Base-by-base conservation (phyloP, 192 early-diverging fungal genomes). In the Coemansia sp. region DNA sequence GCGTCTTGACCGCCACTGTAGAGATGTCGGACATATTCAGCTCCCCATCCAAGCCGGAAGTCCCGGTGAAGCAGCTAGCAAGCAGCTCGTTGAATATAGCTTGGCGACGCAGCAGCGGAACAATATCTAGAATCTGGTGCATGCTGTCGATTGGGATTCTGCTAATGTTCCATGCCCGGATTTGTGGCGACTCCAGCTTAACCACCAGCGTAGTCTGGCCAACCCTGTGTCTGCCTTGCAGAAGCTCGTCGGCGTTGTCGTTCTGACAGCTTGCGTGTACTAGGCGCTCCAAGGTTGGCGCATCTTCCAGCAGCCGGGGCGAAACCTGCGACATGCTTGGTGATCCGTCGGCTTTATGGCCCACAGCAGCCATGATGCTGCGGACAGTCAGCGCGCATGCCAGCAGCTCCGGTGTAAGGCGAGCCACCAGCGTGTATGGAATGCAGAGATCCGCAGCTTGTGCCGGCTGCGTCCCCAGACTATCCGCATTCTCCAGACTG, bases 331-430 rank as follows among this genome's bases (percentile, higher is more conserved):
- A 26, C 6, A 17, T 30, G 10, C 45, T 32, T 6, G 56, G 15
- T 15, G 48, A 8, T 20, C 16, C 28, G 9, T 41, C 56, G 0
- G 47, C 39, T 9, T 41, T 6, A 10, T 44, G 41, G 0, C 46
- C 66, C 4, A 47, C 45, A 15, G 56, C 40, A 4, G 52, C 34
- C 67, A 76, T 70, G 11, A 71, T 56, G 8, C 40, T 56, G 20
- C 68, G 64, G 30, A 77, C 64, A 0, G 74, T 77, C 60, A 67
- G 57, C 1, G 68, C 68, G 44, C 74, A 71, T 7, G 74, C 68
- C 20, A 53, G 57, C 53, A 77, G 20, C 8, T 54, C 18, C 7
- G 64, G 64, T n/a, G 66, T 64, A 3, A 77, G 37, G 1, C 47
- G 53, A 3, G 64, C 68, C 0, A 71, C 74, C 6, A 64, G 28